Evolutionary conservation across 768 basidiomycete genomes (phyloP).

Genomic region (Termitomyces sp.): DNA sequence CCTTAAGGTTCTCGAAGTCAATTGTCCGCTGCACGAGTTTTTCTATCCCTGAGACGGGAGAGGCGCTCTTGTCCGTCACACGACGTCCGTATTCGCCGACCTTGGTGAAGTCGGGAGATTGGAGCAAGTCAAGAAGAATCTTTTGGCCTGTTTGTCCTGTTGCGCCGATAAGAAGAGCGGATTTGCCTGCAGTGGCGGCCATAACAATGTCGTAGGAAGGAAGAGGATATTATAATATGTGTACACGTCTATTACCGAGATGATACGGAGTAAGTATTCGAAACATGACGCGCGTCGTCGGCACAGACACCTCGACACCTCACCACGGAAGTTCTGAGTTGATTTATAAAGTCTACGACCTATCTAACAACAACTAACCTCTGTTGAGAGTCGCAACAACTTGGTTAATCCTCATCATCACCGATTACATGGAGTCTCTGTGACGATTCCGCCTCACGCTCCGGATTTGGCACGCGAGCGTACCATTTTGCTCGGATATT

Average conservation of each 20-base stretch:
- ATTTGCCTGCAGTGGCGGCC: slow-evolving; percentile 22
- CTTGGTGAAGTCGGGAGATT: slow-evolving; percentile 47
- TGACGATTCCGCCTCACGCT: slow-evolving; percentile 7
- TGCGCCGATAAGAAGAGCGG: slow-evolving; percentile 72
- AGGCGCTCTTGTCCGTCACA: slow-evolving; percentile 41
- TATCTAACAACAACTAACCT: too few relatives aligned
- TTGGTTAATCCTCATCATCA: slow-evolving; percentile 30
- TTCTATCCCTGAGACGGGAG: slow-evolving; percentile 35
- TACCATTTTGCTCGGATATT: slow-evolving; percentile 55
- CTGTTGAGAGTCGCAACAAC: too few relatives aligned
- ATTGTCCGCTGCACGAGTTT: slow-evolving; percentile 69
- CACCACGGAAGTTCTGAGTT: not conserved
- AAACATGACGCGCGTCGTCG: not conserved
- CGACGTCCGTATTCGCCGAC: slow-evolving; percentile 72
- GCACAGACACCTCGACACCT: not conserved
- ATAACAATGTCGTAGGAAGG: not conserved
- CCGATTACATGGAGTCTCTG: slow-evolving; percentile 25
- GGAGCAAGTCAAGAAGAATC: slow-evolving; percentile 60
- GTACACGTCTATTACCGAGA: too few relatives aligned
- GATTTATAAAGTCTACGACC: too few relatives aligned
- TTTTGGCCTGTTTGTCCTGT: slow-evolving; percentile 68
- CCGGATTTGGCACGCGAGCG: slow-evolving; percentile 49
- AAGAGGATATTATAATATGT: not conserved
- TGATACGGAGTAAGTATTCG: too few relatives aligned
- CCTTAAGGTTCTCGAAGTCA: slow-evolving; percentile 64